A percentile compares a stretch with the other conserved stretches of the same genome.
These are phyloP conservation scores for Skeletonema grethae DNA, from an alignment of 108 stramenopile species.

Conservation along the genomic window DNA sequence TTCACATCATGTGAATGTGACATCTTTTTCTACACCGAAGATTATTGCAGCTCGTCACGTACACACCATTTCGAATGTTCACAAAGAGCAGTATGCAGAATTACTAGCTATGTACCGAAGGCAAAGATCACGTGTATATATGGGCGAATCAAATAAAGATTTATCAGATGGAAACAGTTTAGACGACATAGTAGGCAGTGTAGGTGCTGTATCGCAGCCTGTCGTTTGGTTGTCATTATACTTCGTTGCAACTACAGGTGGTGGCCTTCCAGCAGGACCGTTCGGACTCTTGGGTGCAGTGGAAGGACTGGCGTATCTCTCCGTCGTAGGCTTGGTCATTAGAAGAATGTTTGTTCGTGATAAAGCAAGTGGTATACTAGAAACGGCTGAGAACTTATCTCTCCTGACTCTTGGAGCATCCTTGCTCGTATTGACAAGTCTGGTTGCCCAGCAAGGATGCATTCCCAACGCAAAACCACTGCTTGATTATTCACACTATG, in stretches of 20 bases:
- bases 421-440: constrained; percentile 20
- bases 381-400: constrained; percentile 16
- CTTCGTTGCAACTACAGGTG: constrained; percentile 52
- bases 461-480: constrained; percentile 51
- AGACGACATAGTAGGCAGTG: background rate
- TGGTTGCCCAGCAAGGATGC: constrained; percentile 42
- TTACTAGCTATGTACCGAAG: no score
- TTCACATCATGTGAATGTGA: background rate
- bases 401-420: constrained; percentile 19
- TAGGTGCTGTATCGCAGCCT: constrained; percentile 23
- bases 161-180: background rate
- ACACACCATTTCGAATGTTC: no score
- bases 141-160: background rate
- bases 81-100: no score
- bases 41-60: background rate
- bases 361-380: background rate
- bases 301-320: constrained; percentile 54
- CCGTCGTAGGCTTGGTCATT: constrained; percentile 34
- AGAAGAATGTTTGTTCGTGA: background rate
- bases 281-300: constrained; percentile 52
- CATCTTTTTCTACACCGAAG: background rate
- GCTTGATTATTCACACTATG: constrained; percentile 40
- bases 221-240: constrained; percentile 49
- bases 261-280: constrained; percentile 58
- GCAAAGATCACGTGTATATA: background rate